Evolutionary conservation across 1,139 yeast genomes (phyloP).

Genomic region (Sugiyamaella xylanicola): DNA sequence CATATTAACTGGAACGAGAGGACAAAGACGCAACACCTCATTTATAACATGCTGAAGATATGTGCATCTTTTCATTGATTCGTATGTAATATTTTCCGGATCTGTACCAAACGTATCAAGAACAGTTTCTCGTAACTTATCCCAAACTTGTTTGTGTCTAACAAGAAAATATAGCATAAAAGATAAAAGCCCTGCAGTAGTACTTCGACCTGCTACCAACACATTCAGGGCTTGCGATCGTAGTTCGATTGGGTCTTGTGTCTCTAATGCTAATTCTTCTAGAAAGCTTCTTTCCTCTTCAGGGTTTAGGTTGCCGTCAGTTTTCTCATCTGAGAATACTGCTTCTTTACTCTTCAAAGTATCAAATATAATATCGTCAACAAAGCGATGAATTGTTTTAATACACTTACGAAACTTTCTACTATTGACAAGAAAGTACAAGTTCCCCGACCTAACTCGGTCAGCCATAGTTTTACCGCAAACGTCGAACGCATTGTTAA

Average conservation of each 20-base stretch:
- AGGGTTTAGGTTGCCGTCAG: conserved; percentile 2
- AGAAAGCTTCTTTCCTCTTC: conserved; percentile 40
- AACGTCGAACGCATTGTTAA: conserved; percentile 30
- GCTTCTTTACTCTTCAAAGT: conserved; percentile 30
- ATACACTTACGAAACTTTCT: conserved; percentile 40
- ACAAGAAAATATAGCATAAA: conserved; percentile 53
- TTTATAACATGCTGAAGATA: conserved; percentile 53
- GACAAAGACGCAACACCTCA: conserved; percentile 57
- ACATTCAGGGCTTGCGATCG: conserved; percentile 57
- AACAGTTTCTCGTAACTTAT: conserved; percentile 48
- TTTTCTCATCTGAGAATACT: conserved; percentile 6
- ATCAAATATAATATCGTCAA: conserved; percentile 39
- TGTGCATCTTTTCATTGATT: conserved; percentile 52
- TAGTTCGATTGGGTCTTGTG: conserved; percentile 51
- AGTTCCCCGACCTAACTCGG: conserved; percentile 22
- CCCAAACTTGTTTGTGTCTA: conserved; percentile 47
- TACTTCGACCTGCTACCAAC: conserved; percentile 58
- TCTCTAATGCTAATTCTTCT: conserved; percentile 54
- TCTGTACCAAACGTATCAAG: conserved; percentile 35
- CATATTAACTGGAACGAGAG: conserved; percentile 57
- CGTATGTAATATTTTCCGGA: conserved; percentile 45
- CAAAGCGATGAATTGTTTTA: conserved; percentile 38
- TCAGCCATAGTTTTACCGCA: conserved; percentile 46
- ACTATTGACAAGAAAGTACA: conserved; percentile 22
- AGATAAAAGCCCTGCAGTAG: conserved; percentile 58